Evolutionary conservation across 192 early-diverging fungal genomes (phyloP).

Genomic region (Backusella australiensis): DNA sequence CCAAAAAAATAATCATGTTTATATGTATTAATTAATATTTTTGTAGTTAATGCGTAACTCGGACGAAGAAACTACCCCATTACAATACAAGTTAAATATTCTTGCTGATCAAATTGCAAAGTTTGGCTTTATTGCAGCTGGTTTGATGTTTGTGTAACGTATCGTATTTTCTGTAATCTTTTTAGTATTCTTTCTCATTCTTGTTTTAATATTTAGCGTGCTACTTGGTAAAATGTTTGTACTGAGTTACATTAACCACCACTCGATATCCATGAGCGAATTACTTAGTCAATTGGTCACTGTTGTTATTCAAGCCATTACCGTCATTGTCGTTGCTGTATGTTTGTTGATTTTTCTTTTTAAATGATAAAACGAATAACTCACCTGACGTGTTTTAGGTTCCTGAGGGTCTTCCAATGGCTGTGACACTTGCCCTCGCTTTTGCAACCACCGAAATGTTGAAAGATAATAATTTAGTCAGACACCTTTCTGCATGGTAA

Average conservation of each 20-base stretch:
- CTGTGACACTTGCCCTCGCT: constrained; percentile 83
- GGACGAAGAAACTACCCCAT: constrained; percentile 78
- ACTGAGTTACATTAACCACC: constrained; percentile 47
- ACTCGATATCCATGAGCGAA: constrained; percentile 50
- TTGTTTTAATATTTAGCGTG: constrained; percentile 13
- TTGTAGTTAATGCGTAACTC: constrained; percentile 61
- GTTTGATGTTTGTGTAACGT: constrained; percentile 68
- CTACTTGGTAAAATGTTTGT: constrained; percentile 65
- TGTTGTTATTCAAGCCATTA: constrained; percentile 80
- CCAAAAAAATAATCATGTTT: not conserved
- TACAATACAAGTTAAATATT: constrained; percentile 87
- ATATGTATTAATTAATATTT: not conserved
- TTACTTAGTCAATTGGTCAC: constrained; percentile 60
- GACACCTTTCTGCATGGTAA: constrained; percentile 66
- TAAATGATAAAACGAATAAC: constrained; percentile 7
- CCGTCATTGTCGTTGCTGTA: constrained; percentile 76
- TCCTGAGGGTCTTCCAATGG: constrained; percentile 87
- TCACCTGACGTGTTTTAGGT: constrained; percentile 7
- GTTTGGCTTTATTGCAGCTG: constrained; percentile 79
- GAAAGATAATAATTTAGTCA: constrained; percentile 78
- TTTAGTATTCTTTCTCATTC: not conserved
- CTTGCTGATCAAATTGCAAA: constrained; percentile 95
- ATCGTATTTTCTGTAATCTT: not conserved
- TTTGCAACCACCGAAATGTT: constrained; percentile 84
- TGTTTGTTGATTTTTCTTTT: constrained; percentile 3